Evolutionary conservation across 176 grass and related monocot genomes (phyloP).

Genomic region (Avena sativa): DNA sequence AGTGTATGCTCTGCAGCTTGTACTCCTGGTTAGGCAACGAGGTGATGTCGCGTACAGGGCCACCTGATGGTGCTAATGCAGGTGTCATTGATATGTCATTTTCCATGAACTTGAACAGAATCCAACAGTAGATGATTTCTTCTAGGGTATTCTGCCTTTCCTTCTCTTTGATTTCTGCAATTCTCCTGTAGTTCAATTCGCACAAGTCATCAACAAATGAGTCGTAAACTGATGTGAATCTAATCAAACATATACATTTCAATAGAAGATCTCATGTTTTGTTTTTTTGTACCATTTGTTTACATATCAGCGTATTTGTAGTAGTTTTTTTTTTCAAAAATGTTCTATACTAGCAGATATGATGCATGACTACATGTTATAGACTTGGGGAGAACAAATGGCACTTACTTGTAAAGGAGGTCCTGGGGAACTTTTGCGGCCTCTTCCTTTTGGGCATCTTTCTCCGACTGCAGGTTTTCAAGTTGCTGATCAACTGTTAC

Average conservation of each 20-base stretch:
- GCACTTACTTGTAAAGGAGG: slow-evolving; percentile 77
- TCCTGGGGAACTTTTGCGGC: slow-evolving; percentile 61
- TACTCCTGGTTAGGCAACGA: slow-evolving; percentile 73
- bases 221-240: neutral
- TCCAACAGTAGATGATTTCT: slow-evolving; percentile 94
- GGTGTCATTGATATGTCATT: slow-evolving; percentile 82
- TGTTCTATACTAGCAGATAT: neutral
- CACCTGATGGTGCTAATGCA: slow-evolving; percentile 52
- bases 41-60: slow-evolving; percentile 62
- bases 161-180: slow-evolving; percentile 96
- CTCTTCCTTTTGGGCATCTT: slow-evolving; percentile 71
- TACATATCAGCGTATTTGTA: neutral
- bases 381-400: neutral
- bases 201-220: slow-evolving; percentile 9
- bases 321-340: too few relatives aligned
- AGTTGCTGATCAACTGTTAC: slow-evolving; percentile 92
- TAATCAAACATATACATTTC: slow-evolving; percentile 28
- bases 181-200: slow-evolving; percentile 76
- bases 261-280: neutral
- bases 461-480: slow-evolving; percentile 73
- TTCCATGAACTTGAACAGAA: slow-evolving; percentile 89
- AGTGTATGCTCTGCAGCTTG: slow-evolving; percentile 83
- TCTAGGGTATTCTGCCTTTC: slow-evolving; percentile 77
- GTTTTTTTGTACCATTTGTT: neutral
- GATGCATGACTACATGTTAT: neutral